A percentile compares a stretch with the other conserved stretches of the same genome.
Conservation (phyloP, 148 eudicot genomes). For the Rhododendron williamsianum region DNA sequence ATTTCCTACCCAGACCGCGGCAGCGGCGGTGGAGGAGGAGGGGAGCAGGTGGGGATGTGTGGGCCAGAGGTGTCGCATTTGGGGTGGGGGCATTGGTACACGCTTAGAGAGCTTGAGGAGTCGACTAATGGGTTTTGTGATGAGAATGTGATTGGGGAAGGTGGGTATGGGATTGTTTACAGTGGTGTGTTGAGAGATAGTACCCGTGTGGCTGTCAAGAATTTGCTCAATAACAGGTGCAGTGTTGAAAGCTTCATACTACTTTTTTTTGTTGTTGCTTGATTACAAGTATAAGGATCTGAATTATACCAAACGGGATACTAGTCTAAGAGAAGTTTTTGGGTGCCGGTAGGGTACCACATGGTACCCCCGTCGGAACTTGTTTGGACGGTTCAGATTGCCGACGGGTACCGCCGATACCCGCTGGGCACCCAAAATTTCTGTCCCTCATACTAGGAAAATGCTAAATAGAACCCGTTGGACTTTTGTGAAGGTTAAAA, state of each 20-base stretch:
- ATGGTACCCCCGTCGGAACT: no score
- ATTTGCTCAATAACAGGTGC: slow-evolving; percentile 83
- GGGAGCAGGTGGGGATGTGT: slow-evolving; percentile 23
- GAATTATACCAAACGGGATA: neutral
- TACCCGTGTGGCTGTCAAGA: slow-evolving; percentile 67
- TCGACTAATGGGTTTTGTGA: slow-evolving; percentile 59
- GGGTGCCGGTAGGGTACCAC: no score
- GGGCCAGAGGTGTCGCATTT: slow-evolving; percentile 70
- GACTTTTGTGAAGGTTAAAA: neutral
- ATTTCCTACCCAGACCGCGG: slow-evolving; percentile 43
- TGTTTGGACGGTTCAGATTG: no score
- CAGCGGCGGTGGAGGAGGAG: slow-evolving; percentile 19
- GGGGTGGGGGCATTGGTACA: slow-evolving; percentile 97
- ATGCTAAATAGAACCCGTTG: neutral
- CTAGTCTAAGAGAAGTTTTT: neutral
- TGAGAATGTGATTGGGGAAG: slow-evolving; percentile 93
- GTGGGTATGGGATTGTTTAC: slow-evolving; percentile 93
- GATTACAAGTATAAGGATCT: neutral
- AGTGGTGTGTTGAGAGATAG: slow-evolving; percentile 46
- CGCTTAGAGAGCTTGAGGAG: slow-evolving; percentile 72
- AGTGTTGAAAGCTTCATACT: neutral
- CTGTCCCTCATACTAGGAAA: no score
- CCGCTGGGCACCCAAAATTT: no score
- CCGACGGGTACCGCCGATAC: no score
- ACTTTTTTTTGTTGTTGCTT: no score